A percentile compares a stretch with the other conserved stretches of the same genome.
phyloP scores from a whole-genome alignment of 352 stramenopile genomes.

The Globisporangium cederbergense region DNA sequence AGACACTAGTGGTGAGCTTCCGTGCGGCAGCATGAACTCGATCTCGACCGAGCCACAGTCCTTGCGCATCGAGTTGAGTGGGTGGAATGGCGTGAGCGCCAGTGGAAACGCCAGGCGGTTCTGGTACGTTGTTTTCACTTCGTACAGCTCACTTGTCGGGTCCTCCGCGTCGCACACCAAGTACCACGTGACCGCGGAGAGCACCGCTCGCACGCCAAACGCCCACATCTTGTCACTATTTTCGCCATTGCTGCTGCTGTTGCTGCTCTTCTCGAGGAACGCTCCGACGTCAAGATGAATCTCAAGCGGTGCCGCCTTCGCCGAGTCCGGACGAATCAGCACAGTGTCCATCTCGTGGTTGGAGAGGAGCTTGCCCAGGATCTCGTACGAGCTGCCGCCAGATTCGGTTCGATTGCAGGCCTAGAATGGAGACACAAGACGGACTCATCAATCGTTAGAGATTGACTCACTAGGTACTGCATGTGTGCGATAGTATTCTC shows the following conservation, averaged over 20 bases:
- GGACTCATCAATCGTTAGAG: not conserved
- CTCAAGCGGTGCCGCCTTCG: constrained; percentile 49
- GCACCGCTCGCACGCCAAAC: constrained; percentile 54
- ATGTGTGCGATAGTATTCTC: not conserved
- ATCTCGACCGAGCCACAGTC: constrained; percentile 44
- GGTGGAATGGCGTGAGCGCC: constrained; percentile 50
- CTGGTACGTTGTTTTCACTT: constrained; percentile 52
- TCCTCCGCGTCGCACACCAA: constrained; percentile 65
- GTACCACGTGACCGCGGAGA: constrained; percentile 64
- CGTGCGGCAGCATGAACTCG: constrained; percentile 16
- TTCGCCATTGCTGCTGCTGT: not conserved
- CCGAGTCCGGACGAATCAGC: constrained; percentile 63
- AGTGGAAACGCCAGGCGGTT: constrained; percentile 63
- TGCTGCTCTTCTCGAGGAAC: constrained; percentile 27
- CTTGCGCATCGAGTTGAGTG: constrained; percentile 41
- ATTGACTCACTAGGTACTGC: not conserved
- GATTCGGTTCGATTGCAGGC: constrained; percentile 81
- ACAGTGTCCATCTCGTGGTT: constrained; percentile 50
- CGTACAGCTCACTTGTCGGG: constrained; percentile 52
- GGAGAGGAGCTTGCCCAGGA: constrained; percentile 56
- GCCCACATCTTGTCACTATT: constrained; percentile 28
- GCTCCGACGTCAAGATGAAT: constrained; percentile 58
- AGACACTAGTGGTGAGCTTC: not conserved
- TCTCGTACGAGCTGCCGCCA: constrained; percentile 62
- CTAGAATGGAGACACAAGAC: constrained; percentile 16